Conservation (phyloP, 2,329 filamentous ascomycete genomes). For the Diaporthe australafricana region DNA sequence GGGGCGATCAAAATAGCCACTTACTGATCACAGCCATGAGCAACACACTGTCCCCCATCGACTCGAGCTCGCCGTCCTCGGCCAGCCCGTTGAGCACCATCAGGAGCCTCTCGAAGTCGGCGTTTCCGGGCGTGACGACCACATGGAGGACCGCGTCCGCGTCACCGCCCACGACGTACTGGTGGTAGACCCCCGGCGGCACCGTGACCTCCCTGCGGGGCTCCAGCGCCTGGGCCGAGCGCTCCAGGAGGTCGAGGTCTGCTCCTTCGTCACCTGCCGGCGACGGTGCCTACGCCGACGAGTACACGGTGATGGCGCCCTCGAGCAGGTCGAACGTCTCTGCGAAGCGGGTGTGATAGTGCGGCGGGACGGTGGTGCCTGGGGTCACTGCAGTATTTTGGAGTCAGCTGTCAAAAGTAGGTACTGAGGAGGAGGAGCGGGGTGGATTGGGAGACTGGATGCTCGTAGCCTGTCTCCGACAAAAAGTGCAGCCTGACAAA, state of each 20-base stretch:
- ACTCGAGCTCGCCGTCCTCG: conserved; percentile 35
- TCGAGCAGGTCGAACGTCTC: conserved; percentile 39
- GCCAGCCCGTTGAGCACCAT: conserved; percentile 38
- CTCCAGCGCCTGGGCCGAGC: conserved; percentile 2
- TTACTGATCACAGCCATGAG: conserved; percentile 33
- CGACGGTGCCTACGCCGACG: conserved; percentile 21
- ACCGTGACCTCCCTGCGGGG: conserved; percentile 21
- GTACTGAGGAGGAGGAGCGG: too few relatives aligned
- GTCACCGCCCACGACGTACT: conserved; percentile 35
- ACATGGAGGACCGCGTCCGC: conserved; percentile 30
- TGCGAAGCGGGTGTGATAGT: conserved; percentile 37
- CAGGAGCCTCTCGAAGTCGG: conserved; percentile 38
- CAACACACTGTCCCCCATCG: conserved; percentile 33
- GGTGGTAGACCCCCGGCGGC: conserved; percentile 33
- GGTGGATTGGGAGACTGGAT: too few relatives aligned
- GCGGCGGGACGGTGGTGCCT: conserved; percentile 38
- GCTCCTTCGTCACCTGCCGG: conserved; percentile 12
- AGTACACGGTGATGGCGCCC: conserved; percentile 37
- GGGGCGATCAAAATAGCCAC: not conserved
- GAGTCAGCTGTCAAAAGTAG: too few relatives aligned
- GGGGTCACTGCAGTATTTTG: conserved; percentile 31
- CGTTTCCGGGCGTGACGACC: conserved; percentile 34
- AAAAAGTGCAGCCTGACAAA: too few relatives aligned
- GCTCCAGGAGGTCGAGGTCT: conserved; percentile 17
- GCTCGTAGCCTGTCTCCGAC: too few relatives aligned